phyloP scores from a whole-genome alignment of 2,329 filamentous ascomycete genomes.

The Aspergillus sp. region DNA sequence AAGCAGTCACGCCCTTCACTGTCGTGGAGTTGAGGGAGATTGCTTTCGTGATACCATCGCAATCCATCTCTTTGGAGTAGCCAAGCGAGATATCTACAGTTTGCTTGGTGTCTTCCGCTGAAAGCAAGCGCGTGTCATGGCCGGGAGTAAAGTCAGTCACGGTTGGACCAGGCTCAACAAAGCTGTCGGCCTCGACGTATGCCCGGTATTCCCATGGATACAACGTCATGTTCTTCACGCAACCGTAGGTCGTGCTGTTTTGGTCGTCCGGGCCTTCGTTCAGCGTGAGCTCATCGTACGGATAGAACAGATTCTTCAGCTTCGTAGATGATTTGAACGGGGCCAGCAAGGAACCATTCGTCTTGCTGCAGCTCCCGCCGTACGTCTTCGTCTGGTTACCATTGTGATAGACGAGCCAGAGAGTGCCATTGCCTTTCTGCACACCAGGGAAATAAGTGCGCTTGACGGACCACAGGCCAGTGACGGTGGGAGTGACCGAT shows the following conservation, averaged over 20 bases:
- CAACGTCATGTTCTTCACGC: slow-evolving; percentile 50
- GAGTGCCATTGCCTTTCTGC: slow-evolving; percentile 39
- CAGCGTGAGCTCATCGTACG: slow-evolving; percentile 54
- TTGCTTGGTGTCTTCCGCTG: slow-evolving; percentile 35
- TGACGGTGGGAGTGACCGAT: slow-evolving; percentile 49
- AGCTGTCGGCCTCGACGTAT: slow-evolving; percentile 52
- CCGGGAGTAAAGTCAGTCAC: slow-evolving; percentile 58
- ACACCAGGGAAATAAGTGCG: slow-evolving; percentile 51
- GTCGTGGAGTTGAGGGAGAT: slow-evolving; percentile 53
- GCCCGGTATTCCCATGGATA: slow-evolving; percentile 55
- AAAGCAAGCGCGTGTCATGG: slow-evolving; percentile 55
- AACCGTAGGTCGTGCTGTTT: slow-evolving; percentile 50
- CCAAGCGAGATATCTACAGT: slow-evolving; percentile 49
- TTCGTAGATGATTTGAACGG: slow-evolving; percentile 51
- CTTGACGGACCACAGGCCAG: slow-evolving; percentile 58
- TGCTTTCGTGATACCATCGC: slow-evolving; percentile 47
- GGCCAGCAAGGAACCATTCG: slow-evolving; percentile 47
- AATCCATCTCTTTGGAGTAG: slow-evolving; percentile 60
- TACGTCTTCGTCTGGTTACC: slow-evolving; percentile 49
- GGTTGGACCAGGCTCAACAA: slow-evolving; percentile 49
- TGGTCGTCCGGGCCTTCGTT: slow-evolving; percentile 42
- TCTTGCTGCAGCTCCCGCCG: slow-evolving; percentile 52
- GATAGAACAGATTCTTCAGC: slow-evolving; percentile 61
- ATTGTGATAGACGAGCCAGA: slow-evolving; percentile 45
- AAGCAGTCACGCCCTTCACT: slow-evolving; percentile 39